Percentiles rank a stretch among this genome's conserved stretches.
These are phyloP conservation scores for Coemansia sp. DNA, from an alignment of 192 early-diverging fungal species.

Conservation along the genomic window DNA sequence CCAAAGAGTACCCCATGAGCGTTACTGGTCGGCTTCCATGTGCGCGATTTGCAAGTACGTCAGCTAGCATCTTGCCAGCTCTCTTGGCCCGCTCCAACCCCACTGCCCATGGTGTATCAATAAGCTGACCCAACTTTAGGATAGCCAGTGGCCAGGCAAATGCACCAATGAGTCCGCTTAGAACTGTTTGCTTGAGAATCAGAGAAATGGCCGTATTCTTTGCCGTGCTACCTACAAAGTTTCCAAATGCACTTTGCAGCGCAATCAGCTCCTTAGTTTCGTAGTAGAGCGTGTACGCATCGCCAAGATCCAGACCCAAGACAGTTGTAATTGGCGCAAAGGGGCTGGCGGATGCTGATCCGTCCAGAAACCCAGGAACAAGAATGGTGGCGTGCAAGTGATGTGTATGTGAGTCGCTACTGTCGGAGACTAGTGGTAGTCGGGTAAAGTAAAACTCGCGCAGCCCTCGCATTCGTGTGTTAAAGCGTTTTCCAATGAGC, in stretches of 20 bases:
- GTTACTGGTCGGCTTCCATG: constrained; percentile 67
- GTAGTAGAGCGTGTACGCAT: constrained; percentile 54
- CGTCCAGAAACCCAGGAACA: constrained; percentile 52
- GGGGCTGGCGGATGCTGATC: constrained; percentile 26
- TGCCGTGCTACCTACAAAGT: constrained; percentile 44
- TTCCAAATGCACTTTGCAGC: constrained; percentile 44
- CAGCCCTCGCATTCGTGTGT: constrained; percentile 45
- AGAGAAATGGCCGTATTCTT: constrained; percentile 41
- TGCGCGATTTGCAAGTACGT: constrained; percentile 42
- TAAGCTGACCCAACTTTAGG: constrained; percentile 52
- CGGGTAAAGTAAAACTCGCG: constrained; percentile 48
- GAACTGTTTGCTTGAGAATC: constrained; percentile 50
- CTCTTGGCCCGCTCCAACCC: constrained; percentile 64
- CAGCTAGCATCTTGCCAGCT: constrained; percentile 60
- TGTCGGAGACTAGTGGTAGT: constrained; percentile 8
- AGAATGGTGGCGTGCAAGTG: constrained; percentile 51
- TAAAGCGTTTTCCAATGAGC: constrained; percentile 48
- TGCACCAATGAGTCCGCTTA: constrained; percentile 39
- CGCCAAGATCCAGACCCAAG: constrained; percentile 40
- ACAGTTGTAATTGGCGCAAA: constrained; percentile 23
- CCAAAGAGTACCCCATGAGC: constrained; percentile 71
- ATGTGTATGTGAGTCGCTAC: constrained; percentile 12
- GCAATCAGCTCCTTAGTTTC: constrained; percentile 49
- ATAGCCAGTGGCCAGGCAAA: constrained; percentile 51
- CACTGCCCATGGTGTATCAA: constrained; percentile 73